Evolutionary conservation across 179 eudicot species (phyloP).

Genomic region (Beta macrorhiza): DNA sequence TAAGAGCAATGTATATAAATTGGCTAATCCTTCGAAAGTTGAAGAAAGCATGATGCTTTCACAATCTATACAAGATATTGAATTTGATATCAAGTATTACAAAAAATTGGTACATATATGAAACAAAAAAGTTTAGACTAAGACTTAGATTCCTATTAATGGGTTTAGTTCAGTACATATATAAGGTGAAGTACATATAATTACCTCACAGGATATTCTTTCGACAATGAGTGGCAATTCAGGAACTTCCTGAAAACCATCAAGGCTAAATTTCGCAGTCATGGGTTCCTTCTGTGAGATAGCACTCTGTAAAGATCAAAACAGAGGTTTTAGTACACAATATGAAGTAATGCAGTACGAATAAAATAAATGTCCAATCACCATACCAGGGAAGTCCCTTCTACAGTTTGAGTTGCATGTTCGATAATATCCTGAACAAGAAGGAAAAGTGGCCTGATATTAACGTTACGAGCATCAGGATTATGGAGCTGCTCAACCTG

Average conservation of each 20-base stretch:
- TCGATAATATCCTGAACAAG: constrained; percentile 54
- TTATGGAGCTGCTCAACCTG: constrained; percentile 47
- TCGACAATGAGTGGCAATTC: constrained; percentile 46
- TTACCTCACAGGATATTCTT: constrained; percentile 52
- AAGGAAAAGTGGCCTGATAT: constrained; percentile 47
- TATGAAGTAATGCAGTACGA: neutral
- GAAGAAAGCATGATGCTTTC: too few species aligned
- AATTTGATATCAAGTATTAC: too few species aligned
- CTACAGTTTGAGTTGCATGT: constrained; percentile 35
- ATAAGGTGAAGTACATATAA: neutral
- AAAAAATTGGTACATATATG: neutral
- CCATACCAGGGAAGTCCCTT: constrained; percentile 28
- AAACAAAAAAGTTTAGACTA: too few species aligned
- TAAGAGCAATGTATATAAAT: too few species aligned
- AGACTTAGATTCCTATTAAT: neutral
- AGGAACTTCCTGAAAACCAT: constrained; percentile 36
- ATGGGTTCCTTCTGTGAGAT: constrained; percentile 17
- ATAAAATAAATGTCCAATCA: neutral
- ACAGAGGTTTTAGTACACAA: neutral
- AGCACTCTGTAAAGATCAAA: neutral
- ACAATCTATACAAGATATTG: too few species aligned
- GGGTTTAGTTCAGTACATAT: neutral
- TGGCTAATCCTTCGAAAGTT: too few species aligned
- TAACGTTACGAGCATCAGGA: constrained; percentile 49
- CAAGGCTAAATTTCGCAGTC: constrained; percentile 12